These are phyloP conservation scores for Talaromyces stipitatus DNA, from an alignment of 495 filamentous ascomycete species.

Conservation along the genomic window DNA sequence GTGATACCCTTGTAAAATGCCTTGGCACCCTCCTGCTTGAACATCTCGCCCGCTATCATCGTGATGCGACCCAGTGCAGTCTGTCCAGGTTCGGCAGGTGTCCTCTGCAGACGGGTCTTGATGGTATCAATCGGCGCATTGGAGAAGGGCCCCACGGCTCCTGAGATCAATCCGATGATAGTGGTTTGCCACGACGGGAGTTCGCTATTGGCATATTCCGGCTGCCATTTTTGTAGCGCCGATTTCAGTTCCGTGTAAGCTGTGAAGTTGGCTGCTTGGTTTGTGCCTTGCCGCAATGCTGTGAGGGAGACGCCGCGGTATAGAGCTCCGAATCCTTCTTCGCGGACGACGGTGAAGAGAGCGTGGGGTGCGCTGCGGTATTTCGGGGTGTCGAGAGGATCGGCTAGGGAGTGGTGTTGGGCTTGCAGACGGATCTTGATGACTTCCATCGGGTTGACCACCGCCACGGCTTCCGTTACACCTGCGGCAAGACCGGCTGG, in stretches of 20 bases:
- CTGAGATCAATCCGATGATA: constrained; percentile 80
- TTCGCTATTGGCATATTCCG: constrained; percentile 46
- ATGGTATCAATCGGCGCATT: constrained; percentile 99
- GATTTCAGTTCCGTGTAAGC: constrained; percentile 93
- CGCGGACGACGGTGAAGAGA: constrained; percentile 80
- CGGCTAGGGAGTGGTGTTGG: constrained; percentile 90
- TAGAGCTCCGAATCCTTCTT: constrained; percentile 80
- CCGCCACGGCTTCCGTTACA: constrained; percentile 89
- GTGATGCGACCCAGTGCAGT: constrained; percentile 70
- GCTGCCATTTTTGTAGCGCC: constrained; percentile 60
- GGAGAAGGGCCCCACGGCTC: constrained; percentile 89
- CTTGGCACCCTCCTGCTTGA: constrained; percentile 85
- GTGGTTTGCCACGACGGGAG: constrained; percentile 88
- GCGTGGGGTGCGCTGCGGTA: constrained; percentile 98
- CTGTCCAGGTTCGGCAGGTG: constrained; percentile 71
- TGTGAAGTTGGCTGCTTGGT: constrained; percentile 98
- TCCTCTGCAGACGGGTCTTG: constrained; percentile 93
- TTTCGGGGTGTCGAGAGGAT: constrained; percentile 84
- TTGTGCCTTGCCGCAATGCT: constrained; percentile 86
- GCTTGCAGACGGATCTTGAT: constrained; percentile 97
- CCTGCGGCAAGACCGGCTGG: constrained; percentile 83
- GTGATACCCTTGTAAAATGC: constrained; percentile 99
- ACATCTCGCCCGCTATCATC: constrained; percentile 82
- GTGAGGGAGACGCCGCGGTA: constrained; percentile 93
- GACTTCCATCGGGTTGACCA: constrained; percentile 98